Conservation (phyloP, 495 filamentous ascomycete species). For the Lepraria neglecta region DNA sequence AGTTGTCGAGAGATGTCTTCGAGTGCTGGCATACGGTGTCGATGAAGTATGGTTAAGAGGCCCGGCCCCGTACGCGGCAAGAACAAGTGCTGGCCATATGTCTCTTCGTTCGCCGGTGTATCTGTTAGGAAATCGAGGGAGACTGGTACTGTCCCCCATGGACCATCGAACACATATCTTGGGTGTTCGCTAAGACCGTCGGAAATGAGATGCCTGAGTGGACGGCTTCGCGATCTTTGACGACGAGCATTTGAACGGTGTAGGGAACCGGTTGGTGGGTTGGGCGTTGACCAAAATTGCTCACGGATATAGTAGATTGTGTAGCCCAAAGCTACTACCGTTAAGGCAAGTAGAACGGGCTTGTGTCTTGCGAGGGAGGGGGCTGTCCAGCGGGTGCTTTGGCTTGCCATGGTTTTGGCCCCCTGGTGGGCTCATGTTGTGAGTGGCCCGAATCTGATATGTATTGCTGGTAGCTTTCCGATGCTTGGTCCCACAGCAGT, state of each 20-base stretch:
- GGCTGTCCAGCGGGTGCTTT: conserved; percentile 10
- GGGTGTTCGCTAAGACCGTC: background rate
- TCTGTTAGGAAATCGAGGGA: conserved; percentile 12
- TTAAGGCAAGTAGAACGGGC: conserved; percentile 44
- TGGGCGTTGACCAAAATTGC: conserved; percentile 31
- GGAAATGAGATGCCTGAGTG: background rate
- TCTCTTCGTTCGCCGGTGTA: background rate
- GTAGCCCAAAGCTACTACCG: conserved; percentile 45
- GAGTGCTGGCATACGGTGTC: conserved; percentile 38
- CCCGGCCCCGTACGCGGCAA: background rate
- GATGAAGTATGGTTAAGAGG: conserved; percentile 21
- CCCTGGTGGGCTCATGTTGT: background rate
- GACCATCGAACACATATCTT: conserved; percentile 5
- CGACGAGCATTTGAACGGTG: conserved; percentile 47
- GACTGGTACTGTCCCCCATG: conserved; percentile 15
- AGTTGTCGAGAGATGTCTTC: conserved; percentile 44
- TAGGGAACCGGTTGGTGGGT: conserved; percentile 28
- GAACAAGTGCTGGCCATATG: conserved; percentile 5
- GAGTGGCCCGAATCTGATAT: too few relatives aligned
- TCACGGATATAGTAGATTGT: conserved; percentile 44
- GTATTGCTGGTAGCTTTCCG: background rate
- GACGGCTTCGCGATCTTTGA: conserved; percentile 7
- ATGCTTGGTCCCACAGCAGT: background rate
- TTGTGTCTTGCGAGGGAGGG: conserved; percentile 43
- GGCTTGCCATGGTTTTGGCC: conserved; percentile 1